Evolutionary conservation across 768 basidiomycete species (phyloP).

Genomic region (Lactifluus pinguis): DNA sequence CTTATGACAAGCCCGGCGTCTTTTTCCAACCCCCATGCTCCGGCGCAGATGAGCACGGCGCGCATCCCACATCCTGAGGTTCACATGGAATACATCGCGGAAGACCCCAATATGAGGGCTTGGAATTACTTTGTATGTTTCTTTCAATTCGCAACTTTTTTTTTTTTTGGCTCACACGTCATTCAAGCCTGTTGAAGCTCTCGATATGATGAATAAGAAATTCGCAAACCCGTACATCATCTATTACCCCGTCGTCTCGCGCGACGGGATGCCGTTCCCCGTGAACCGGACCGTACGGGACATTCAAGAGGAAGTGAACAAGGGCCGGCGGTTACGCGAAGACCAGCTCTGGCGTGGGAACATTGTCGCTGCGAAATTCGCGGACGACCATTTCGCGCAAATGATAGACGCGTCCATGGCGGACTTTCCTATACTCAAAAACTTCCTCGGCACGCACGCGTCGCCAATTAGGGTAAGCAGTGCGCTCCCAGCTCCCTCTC

Average conservation of each 20-base stretch:
- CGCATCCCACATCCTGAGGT: slow-evolving; percentile 78
- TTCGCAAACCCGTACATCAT: slow-evolving; percentile 75
- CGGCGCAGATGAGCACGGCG: slow-evolving; percentile 27
- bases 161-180: not conserved
- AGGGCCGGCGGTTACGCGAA: slow-evolving; percentile 41
- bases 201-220: slow-evolving; percentile 73
- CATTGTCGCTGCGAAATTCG: slow-evolving; percentile 66
- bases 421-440: slow-evolving; percentile 74
- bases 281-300: slow-evolving; percentile 68
- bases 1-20: slow-evolving; percentile 60
- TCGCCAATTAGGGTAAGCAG: slow-evolving; percentile 34
- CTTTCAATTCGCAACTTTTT: slow-evolving; percentile 21
- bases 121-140: slow-evolving; percentile 63
- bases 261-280: slow-evolving; percentile 77
- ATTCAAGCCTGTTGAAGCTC: slow-evolving; percentile 50
- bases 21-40: slow-evolving; percentile 17
- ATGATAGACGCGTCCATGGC: slow-evolving; percentile 75
- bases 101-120: slow-evolving; percentile 53
- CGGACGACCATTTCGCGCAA: slow-evolving; percentile 34
- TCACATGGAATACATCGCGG: slow-evolving; percentile 80
- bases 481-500: slow-evolving; percentile 22
- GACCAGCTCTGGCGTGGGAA: slow-evolving; percentile 71
- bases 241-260: slow-evolving; percentile 67
- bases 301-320: slow-evolving; percentile 45
- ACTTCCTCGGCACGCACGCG: slow-evolving; percentile 63